Evolutionary conservation across 768 basidiomycete genomes (phyloP), one percentile per base, ranked within the genome.

Genomic region (Lactarius tabidus): DNA sequence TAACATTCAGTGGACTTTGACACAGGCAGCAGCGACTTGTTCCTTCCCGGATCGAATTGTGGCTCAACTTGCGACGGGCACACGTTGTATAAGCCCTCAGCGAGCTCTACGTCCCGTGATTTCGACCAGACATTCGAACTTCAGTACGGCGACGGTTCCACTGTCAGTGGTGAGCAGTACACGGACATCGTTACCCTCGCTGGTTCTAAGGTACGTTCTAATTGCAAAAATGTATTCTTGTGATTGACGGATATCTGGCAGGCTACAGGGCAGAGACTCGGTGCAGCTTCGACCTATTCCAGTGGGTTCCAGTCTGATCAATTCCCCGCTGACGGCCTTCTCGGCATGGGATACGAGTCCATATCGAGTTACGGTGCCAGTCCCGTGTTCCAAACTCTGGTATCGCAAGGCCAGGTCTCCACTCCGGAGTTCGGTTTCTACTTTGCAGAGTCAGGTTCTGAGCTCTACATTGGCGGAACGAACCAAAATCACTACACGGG

Each of bases 351-450:
- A 10, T 75, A 71, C 65, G 63, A 73, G 58, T 66, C 69, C 14
- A 70, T 74, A 48, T 75, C 73, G 6, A 48, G 12, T 10, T 72
- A 63, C 68, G 70, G 69, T 38, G 61, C 67, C 6, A 51, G 59
- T 18, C 71, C 75, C 5, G 61, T 71, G 60, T 75, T 77, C 71
- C 77, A 82, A 59, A 80, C 79, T 26, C 78, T 85, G 36, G 64
- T 81, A n/a, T 70, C 74, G 10, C 74, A 81, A 53, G 73, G 72
- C 18, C 64, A 68, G 36, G 71, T 77, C 1, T 63, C 75, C 10
- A 69, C 77, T 35, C 70, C 76, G 51, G 74, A 78, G 66, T 85
- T 86, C 67, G 77, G 79, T 31, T 79, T 86, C 70, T 81, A 82
- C 65, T 75, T 86, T 52, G 70, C 79, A 6, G 31, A 74, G n/a